Percentiles rank a stretch among this genome's conserved stretches.
Evolutionary conservation across 495 filamentous ascomycete genomes (phyloP).

Genomic region (Lophium mytilinum): DNA sequence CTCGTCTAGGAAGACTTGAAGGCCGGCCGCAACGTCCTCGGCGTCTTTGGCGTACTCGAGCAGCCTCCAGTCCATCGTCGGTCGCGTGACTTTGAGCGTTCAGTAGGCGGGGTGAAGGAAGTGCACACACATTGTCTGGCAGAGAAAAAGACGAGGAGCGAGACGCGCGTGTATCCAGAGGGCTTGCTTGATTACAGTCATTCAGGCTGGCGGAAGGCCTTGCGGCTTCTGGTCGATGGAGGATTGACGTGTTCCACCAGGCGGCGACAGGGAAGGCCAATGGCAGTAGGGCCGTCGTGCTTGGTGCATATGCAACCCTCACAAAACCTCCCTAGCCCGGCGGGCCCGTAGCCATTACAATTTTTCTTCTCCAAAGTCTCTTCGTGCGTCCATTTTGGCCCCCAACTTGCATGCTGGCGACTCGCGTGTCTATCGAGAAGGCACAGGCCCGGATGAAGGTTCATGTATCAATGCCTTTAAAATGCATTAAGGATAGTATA

Average conservation of each 20-base stretch:
- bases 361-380: neutral
- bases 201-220: neutral
- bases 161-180: slow-evolving; percentile 2
- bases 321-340: slow-evolving; percentile 20
- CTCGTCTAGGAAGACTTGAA: slow-evolving; percentile 43
- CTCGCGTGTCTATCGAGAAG: too few relatives aligned
- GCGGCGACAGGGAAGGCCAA: slow-evolving; percentile 17
- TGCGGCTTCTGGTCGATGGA: slow-evolving; percentile 2
- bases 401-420: neutral
- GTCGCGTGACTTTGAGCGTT: slow-evolving; percentile 14
- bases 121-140: slow-evolving; percentile 9
- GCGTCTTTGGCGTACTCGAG: slow-evolving; percentile 43
- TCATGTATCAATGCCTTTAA: too few relatives aligned
- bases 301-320: slow-evolving; percentile 6
- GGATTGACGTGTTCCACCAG: slow-evolving; percentile 26
- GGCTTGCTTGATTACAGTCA: slow-evolving; percentile 2
- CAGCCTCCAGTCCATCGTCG: slow-evolving; percentile 38
- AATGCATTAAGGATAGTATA: too few relatives aligned
- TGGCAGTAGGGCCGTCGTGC: slow-evolving; percentile 5
- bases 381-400: neutral
- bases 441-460: too few relatives aligned
- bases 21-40: slow-evolving; percentile 46
- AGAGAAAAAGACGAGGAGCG: neutral
- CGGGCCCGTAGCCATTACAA: neutral
- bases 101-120: slow-evolving; percentile 2